Evolutionary conservation across 1,284 basidiomycete species (phyloP).

Genomic region (Anthracocystis walkeri): DNA sequence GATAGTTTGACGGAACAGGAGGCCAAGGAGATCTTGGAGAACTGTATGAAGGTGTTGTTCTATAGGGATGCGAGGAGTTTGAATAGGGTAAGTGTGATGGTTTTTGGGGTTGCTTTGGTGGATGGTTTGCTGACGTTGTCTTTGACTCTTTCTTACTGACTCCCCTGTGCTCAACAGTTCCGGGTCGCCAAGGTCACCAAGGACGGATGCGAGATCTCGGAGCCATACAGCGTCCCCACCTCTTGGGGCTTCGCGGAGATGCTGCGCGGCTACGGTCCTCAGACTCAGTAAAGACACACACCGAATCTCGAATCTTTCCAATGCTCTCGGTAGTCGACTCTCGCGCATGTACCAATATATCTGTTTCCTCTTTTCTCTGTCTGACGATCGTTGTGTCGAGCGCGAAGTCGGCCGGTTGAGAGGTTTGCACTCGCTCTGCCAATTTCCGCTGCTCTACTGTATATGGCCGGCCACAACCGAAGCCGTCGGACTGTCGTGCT

Average conservation of each 20-base stretch:
- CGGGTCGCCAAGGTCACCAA: constrained; percentile 91
- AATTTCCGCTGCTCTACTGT: too few relatives aligned
- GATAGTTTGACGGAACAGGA: constrained; percentile 81
- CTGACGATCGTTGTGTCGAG: background rate
- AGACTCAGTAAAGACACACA: constrained; percentile 58
- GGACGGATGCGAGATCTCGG: constrained; percentile 82
- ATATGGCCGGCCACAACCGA: background rate
- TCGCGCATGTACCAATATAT: constrained; percentile 7
- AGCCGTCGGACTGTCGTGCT: background rate
- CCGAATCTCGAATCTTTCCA: background rate
- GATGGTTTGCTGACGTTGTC: too few relatives aligned
- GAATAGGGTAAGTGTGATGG: constrained; percentile 75
- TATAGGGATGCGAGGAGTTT: constrained; percentile 96
- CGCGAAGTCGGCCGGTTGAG: too few relatives aligned
- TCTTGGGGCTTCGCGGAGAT: constrained; percentile 93
- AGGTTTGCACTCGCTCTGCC: too few relatives aligned
- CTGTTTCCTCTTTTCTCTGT: background rate
- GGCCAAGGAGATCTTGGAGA: constrained; percentile 82
- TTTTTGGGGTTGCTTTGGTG: too few relatives aligned
- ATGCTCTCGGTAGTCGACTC: background rate
- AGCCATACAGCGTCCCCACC: constrained; percentile 81
- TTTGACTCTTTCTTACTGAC: too few relatives aligned
- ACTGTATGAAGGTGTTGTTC: constrained; percentile 93
- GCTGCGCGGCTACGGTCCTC: constrained; percentile 77
- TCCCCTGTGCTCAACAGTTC: constrained; percentile 73